These are phyloP conservation scores for Protomyces pachydermus DNA, from an alignment of 1,139 yeast genomes.

Conservation along the genomic window DNA sequence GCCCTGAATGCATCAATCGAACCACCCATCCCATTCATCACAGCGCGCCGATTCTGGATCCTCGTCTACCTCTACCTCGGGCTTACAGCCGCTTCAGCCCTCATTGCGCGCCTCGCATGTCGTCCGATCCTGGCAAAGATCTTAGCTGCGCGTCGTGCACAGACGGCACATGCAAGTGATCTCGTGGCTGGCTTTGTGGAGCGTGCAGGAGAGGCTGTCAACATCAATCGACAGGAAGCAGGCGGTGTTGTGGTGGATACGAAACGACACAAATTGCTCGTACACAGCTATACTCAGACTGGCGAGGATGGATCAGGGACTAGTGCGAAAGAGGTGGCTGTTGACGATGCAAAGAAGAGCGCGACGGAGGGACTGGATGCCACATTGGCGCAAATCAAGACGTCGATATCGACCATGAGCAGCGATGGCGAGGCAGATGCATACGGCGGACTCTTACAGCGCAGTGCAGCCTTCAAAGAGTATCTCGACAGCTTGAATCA, in stretches of 20 bases:
- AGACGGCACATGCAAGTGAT: not conserved
- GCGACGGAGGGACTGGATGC: not conserved
- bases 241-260: slow-evolving; percentile 19
- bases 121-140: too few relatives aligned
- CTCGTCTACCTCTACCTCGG: slow-evolving; percentile 20
- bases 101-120: too few relatives aligned
- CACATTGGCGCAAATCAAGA: not conserved
- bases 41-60: slow-evolving; percentile 25
- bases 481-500: not conserved
- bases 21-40: slow-evolving; percentile 14
- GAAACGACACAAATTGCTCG: slow-evolving; percentile 9
- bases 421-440: not conserved
- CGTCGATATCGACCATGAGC: not conserved
- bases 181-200: not conserved
- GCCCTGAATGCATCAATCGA: not conserved
- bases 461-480: not conserved
- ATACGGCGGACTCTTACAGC: not conserved
- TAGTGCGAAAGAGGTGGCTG: slow-evolving; percentile 1
- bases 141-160: not conserved
- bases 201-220: not conserved
- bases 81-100: too few relatives aligned
- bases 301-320: slow-evolving; percentile 1
- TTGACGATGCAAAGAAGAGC: not conserved
- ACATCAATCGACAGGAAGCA: not conserved
- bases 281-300: slow-evolving; percentile 31